These are phyloP conservation scores for Inga laurina DNA, from an alignment of 306 rosid genomes.

Conservation along the genomic window DNA sequence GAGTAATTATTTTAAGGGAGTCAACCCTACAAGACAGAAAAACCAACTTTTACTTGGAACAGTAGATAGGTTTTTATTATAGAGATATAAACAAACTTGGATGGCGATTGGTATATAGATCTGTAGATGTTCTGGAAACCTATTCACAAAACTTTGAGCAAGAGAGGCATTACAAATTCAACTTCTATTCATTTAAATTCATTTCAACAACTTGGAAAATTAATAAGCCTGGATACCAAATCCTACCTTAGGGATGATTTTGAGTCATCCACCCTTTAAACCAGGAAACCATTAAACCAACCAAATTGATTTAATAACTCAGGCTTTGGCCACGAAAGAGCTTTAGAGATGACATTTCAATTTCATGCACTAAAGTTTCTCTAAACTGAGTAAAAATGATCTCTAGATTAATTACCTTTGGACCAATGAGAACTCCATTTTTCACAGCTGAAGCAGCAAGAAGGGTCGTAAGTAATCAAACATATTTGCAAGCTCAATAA, in stretches of 20 bases:
- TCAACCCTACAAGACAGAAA: neutral
- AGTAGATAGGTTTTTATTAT: neutral
- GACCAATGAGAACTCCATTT: constrained; percentile 53
- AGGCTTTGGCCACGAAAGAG: neutral
- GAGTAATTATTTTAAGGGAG: neutral
- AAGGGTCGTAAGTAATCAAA: constrained; percentile 8
- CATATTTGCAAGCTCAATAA: neutral
- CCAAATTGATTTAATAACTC: neutral
- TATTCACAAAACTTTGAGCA: neutral
- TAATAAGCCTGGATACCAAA: neutral
- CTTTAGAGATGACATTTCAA: neutral
- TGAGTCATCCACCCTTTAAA: no score
- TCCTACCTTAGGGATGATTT: neutral
- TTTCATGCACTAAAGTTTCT: constrained; percentile 19
- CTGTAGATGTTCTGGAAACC: neutral
- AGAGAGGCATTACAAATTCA: neutral
- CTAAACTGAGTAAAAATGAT: constrained; percentile 2
- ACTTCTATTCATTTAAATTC: neutral
- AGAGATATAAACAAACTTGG: neutral
- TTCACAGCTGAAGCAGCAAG: constrained; percentile 35
- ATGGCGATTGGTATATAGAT: neutral
- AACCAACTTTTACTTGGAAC: neutral
- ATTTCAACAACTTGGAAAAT: neutral
- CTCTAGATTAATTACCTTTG: constrained; percentile 48
- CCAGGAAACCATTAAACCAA: no score